Conservation (phyloP, 257 asterid genomes). For the Thymus quinquecostatus region DNA sequence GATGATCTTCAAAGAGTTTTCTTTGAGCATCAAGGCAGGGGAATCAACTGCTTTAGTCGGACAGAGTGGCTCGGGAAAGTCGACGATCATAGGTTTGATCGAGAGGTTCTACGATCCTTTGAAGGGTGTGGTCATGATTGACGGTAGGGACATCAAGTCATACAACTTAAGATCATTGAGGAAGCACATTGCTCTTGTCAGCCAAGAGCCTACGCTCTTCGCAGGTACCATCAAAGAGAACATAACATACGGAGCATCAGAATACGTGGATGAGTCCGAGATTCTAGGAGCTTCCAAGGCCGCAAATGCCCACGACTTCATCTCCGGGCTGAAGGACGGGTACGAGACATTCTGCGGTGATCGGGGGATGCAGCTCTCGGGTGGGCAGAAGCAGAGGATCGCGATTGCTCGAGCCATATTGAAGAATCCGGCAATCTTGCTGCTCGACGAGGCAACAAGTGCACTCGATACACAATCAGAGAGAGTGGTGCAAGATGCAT, state of each 20-base stretch:
- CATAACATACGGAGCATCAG: constrained; percentile 88
- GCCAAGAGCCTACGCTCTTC: constrained; percentile 99
- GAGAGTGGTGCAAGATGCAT: constrained; percentile 88
- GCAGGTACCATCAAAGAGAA: constrained; percentile 94
- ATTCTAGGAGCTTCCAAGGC: constrained; percentile 63
- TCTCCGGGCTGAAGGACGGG: constrained; percentile 83
- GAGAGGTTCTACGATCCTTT: constrained; percentile 82
- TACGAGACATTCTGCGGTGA: constrained; percentile 78
- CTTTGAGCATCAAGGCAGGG: constrained; percentile 67
- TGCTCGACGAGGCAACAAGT: constrained; percentile 95
- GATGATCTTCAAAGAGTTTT: constrained; percentile 47
- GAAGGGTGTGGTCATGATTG: constrained; percentile 64
- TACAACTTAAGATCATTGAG: constrained; percentile 65
- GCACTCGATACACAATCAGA: constrained; percentile 92
- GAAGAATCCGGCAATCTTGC: constrained; percentile 79
- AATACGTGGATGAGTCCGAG: constrained; percentile 69
- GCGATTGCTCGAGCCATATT: constrained; percentile 94
- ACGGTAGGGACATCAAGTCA: constrained; percentile 65
- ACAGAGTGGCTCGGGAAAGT: constrained; percentile 94
- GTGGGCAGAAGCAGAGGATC: constrained; percentile 90
- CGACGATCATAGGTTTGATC: constrained; percentile 70
- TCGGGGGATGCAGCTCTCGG: constrained; percentile 90
- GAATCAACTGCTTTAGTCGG: constrained; percentile 87
- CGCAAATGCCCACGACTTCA: constrained; percentile 88
- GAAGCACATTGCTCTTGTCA: constrained; percentile 76